phyloP scores from a whole-genome alignment of 1,139 yeast genomes.

The Blastobotrys proliferans region DNA sequence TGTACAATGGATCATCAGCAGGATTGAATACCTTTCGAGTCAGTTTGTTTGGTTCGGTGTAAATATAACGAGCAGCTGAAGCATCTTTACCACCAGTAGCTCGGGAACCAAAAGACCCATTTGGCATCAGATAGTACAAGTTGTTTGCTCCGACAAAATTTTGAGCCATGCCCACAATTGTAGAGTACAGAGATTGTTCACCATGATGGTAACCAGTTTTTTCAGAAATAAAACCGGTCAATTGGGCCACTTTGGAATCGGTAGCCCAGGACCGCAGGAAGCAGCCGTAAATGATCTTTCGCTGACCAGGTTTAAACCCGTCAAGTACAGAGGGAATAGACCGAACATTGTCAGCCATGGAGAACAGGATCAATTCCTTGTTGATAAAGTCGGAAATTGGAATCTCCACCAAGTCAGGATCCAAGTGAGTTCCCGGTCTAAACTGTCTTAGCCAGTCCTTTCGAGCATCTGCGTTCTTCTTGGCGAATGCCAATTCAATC shows the following conservation, averaged over 20 bases:
- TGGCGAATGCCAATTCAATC: conserved; percentile 91
- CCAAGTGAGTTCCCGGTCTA: conserved; percentile 89
- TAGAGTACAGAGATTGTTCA: conserved; percentile 79
- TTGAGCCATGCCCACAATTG: conserved; percentile 92
- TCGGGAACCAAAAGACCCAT: conserved; percentile 96
- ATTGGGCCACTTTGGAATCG: conserved; percentile 87
- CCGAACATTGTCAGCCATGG: conserved; percentile 95
- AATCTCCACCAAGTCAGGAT: conserved; percentile 69
- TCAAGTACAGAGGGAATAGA: conserved; percentile 93
- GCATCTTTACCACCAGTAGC: conserved; percentile 98
- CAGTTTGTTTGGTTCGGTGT: conserved; percentile 74
- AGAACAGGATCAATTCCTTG: conserved; percentile 88
- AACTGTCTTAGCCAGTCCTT: conserved; percentile 93
- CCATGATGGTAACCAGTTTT: conserved; percentile 97
- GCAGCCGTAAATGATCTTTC: conserved; percentile 87
- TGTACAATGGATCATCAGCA: conserved; percentile 72
- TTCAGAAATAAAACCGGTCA: conserved; percentile 87
- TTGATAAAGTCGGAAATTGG: conserved; percentile 94
- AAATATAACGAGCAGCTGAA: conserved; percentile 97
- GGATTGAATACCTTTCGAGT: conserved; percentile 75
- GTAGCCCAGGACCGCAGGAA: conserved; percentile 72
- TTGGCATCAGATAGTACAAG: conserved; percentile 77
- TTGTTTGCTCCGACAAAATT: conserved; percentile 93
- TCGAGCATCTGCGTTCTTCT: conserved; percentile 94
- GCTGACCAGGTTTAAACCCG: conserved; percentile 96